Evolutionary conservation across 2,329 filamentous ascomycete species (phyloP).

Genomic region (Arthrobotrys musiformis): DNA sequence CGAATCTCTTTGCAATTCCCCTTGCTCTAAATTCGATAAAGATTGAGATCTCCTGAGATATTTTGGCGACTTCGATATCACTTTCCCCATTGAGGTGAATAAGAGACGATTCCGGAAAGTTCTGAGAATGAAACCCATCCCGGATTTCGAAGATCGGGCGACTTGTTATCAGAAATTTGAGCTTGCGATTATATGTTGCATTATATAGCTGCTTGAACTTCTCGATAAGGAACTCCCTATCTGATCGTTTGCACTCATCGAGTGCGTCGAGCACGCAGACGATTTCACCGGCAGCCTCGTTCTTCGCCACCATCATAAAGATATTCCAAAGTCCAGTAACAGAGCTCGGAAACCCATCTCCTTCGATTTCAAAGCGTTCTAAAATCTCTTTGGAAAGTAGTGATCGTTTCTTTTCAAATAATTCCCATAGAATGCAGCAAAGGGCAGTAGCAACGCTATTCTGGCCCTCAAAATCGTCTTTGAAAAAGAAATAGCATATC

Average conservation of each 20-base stretch:
- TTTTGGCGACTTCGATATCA: slow-evolving; percentile 54
- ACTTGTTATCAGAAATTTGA: slow-evolving; percentile 63
- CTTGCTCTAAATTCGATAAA: slow-evolving; percentile 61
- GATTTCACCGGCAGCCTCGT: slow-evolving; percentile 52
- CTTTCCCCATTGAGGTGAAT: slow-evolving; percentile 60
- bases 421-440: not conserved
- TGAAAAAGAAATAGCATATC: slow-evolving; percentile 65
- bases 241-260: slow-evolving; percentile 62
- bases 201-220: not conserved
- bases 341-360: slow-evolving; percentile 56
- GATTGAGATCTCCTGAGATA: slow-evolving; percentile 61
- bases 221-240: not conserved
- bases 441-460: not conserved
- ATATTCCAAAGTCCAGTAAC: slow-evolving; percentile 61
- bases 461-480: slow-evolving; percentile 59
- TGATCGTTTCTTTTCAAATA: slow-evolving; percentile 52
- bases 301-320: slow-evolving; percentile 58
- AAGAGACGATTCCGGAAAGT: not conserved
- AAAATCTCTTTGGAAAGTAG: slow-evolving; percentile 60
- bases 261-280: slow-evolving; percentile 63
- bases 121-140: slow-evolving; percentile 57
- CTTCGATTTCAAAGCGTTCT: slow-evolving; percentile 62
- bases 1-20: slow-evolving; percentile 57
- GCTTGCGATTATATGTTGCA: not conserved
- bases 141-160: slow-evolving; percentile 62